Conservation (phyloP, 2,329 filamentous ascomycete species). For the Talaromyces sp. region DNA sequence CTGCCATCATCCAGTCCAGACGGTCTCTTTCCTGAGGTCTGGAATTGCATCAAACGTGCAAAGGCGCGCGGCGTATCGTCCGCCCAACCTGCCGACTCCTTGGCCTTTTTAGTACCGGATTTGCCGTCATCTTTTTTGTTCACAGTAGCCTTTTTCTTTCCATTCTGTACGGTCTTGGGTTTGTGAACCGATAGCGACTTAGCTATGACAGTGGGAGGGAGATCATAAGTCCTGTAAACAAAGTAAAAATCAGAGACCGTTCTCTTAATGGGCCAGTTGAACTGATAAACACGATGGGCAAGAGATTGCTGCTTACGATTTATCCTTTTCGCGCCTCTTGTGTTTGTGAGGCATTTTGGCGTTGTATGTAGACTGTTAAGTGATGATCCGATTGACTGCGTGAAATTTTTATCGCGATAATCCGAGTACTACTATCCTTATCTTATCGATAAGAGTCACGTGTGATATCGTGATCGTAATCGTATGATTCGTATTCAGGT, state of each 20-base stretch:
- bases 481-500: neutral
- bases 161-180: conserved; percentile 27
- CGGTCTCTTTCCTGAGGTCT: conserved; percentile 48
- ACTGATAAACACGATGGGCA: neutral
- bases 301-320: conserved; percentile 41
- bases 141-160: conserved; percentile 18
- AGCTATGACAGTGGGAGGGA: conserved; percentile 57
- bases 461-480: neutral
- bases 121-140: conserved; percentile 21
- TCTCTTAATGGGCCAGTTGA: neutral
- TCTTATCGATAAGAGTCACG: neutral
- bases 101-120: conserved; percentile 27
- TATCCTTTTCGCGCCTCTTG: conserved; percentile 54
- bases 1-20: conserved; percentile 67
- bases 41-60: conserved; percentile 73
- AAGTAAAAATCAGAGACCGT: neutral
- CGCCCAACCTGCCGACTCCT: conserved; percentile 26
- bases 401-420: conserved; percentile 1
- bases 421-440: neutral
- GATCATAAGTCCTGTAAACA: conserved; percentile 42
- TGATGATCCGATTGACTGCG: neutral
- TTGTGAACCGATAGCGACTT: conserved; percentile 55
- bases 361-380: neutral
- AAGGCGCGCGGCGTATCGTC: conserved; percentile 90
- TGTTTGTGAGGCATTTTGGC: conserved; percentile 81